Percentiles rank a stretch among this genome's conserved stretches.
These are phyloP conservation scores for Inga oerstediana DNA, from an alignment of 306 rosid genomes.

Conservation along the genomic window DNA sequence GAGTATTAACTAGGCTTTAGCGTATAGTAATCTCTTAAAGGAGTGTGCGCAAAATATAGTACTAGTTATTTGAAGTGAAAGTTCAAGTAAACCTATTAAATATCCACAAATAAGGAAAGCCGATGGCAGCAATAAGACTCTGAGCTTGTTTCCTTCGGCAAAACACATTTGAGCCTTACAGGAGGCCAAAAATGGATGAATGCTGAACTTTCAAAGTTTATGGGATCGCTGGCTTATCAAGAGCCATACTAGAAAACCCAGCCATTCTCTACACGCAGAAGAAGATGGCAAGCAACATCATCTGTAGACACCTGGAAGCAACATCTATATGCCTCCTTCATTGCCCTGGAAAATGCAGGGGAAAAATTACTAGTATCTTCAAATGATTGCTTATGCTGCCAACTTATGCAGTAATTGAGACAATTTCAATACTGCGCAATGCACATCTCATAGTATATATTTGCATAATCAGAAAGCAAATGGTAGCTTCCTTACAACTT, in stretches of 20 bases:
- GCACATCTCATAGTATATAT: conserved; percentile 25
- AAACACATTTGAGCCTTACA: conserved; percentile 29
- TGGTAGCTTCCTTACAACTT: conserved; percentile 28
- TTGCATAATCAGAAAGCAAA: conserved; percentile 37
- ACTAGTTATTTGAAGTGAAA: conserved; percentile 32
- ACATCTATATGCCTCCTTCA: conserved; percentile 62
- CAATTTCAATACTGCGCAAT: conserved; percentile 32
- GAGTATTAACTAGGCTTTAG: not conserved
- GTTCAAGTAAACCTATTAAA: conserved; percentile 42
- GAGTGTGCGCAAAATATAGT: conserved; percentile 5
- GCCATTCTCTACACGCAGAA: conserved; percentile 48
- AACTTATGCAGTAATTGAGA: conserved; percentile 38
- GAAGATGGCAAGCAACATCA: conserved; percentile 50
- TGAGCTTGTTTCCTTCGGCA: conserved; percentile 50
- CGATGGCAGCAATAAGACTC: conserved; percentile 51
- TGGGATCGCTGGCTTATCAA: conserved; percentile 38
- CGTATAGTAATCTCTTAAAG: conserved; percentile 13
- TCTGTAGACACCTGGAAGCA: conserved; percentile 61
- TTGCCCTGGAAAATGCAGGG: conserved; percentile 78
- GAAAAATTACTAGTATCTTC: conserved; percentile 58
- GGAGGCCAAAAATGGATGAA: no score
- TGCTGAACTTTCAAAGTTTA: no score
- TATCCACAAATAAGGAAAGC: conserved; percentile 47
- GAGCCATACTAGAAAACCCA: conserved; percentile 42
- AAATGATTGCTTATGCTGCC: conserved; percentile 49